These are phyloP conservation scores for Clitopilus passeckerianus DNA, from an alignment of 768 basidiomycete genomes.

Conservation along the genomic window DNA sequence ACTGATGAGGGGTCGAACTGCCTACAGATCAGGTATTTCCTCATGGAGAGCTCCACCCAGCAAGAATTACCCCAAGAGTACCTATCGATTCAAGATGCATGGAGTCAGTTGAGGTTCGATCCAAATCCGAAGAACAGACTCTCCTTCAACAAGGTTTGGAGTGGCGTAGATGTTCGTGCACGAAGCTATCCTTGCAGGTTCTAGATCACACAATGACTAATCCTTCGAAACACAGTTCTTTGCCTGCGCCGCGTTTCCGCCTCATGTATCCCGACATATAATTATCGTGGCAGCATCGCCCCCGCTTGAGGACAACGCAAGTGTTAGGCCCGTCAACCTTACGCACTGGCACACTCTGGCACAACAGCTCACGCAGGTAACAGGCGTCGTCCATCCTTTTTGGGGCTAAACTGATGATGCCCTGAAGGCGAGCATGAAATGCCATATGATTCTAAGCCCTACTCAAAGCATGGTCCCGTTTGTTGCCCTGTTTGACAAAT, in stretches of 20 bases:
- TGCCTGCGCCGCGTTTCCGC: slow-evolving; percentile 23
- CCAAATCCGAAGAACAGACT: slow-evolving; percentile 33
- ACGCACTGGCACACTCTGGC: slow-evolving; percentile 37
- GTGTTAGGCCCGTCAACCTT: slow-evolving; percentile 19
- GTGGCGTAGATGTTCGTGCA: slow-evolving; percentile 38
- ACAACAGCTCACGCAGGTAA: slow-evolving; percentile 41
- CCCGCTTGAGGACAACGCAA: slow-evolving; percentile 24
- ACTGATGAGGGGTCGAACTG: slow-evolving; percentile 1
- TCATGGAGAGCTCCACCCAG: slow-evolving; percentile 41
- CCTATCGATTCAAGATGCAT: slow-evolving; percentile 28
- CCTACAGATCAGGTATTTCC: slow-evolving; percentile 34
- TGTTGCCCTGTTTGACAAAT: slow-evolving; percentile 41
- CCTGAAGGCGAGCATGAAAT: slow-evolving; percentile 46
- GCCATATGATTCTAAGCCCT: slow-evolving; percentile 50
- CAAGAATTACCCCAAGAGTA: slow-evolving; percentile 31
- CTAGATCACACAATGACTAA: slow-evolving; percentile 4
- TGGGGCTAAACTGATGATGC: slow-evolving; percentile 1
- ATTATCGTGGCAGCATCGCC: slow-evolving; percentile 50
- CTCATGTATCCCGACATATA: slow-evolving; percentile 39
- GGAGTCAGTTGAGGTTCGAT: slow-evolving; percentile 25
- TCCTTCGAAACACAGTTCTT: slow-evolving; percentile 22
- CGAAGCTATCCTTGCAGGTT: background rate
- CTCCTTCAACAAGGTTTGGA: slow-evolving; percentile 35
- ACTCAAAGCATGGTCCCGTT: slow-evolving; percentile 41
- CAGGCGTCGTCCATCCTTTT: background rate